Evolutionary conservation across 2,329 filamentous ascomycete species (phyloP).

Genomic region (Penicillium polonicum): DNA sequence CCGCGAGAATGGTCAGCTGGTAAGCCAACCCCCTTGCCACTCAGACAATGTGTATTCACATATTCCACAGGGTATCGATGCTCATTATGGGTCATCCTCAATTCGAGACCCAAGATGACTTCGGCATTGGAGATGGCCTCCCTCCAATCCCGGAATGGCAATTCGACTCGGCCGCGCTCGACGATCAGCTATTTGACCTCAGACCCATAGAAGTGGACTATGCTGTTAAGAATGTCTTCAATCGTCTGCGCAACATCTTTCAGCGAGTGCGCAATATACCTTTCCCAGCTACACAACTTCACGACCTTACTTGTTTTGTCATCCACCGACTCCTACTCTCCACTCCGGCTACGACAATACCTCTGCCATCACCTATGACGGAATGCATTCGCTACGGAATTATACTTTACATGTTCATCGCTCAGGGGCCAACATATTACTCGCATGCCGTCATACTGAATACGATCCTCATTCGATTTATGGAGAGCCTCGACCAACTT

Average conservation of each 20-base stretch:
- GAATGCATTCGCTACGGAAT: conserved; percentile 51
- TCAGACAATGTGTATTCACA: neutral
- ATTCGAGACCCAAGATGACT: conserved; percentile 54
- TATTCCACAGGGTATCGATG: conserved; percentile 54
- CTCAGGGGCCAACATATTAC: conserved; percentile 58
- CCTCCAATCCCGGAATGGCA: conserved; percentile 53
- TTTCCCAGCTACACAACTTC: conserved; percentile 46
- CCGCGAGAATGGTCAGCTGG: conserved; percentile 57
- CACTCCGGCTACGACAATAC: neutral
- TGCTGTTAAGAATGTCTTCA: conserved; percentile 40
- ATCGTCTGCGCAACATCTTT: conserved; percentile 49
- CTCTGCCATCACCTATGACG: conserved; percentile 26
- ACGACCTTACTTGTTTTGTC: conserved; percentile 57
- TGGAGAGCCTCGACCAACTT: conserved; percentile 29
- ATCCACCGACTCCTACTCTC: conserved; percentile 50
- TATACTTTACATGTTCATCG: conserved; percentile 53
- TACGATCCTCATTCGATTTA: conserved; percentile 36
- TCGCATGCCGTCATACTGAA: conserved; percentile 48
- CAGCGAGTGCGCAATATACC: conserved; percentile 29
- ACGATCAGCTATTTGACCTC: conserved; percentile 15
- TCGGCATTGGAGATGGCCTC: conserved; percentile 51
- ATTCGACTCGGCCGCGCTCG: conserved; percentile 22
- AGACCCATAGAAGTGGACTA: conserved; percentile 34
- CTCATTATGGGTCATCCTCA: conserved; percentile 55
- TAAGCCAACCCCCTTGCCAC: conserved; percentile 28